Evolutionary conservation across 805 yeast species (phyloP), one percentile per base, ranked within the genome.

Genomic region (Yueomyces sinensis): DNA sequence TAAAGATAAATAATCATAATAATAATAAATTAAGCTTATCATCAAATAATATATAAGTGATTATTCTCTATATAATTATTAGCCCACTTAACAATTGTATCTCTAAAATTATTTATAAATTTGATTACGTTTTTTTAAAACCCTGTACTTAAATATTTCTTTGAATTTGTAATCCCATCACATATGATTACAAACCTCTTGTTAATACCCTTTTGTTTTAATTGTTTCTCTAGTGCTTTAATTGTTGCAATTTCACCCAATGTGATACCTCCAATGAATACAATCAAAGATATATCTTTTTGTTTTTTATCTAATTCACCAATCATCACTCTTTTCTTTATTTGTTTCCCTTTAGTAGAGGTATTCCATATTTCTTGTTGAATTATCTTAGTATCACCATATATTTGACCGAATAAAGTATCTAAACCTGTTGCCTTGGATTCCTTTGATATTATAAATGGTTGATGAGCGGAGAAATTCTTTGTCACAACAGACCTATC

Each of bases 181-280:
- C 73, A 58, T 2, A 70, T 50, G 2, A 74, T 56, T 5, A 71
- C 44, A 29, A 73, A 51, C 25, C 62, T 53, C 45, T 59, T 65
- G 34, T 50, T 39, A 13, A 55, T 44, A 27, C 56, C 60, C 34
- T 58, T 59, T 19, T 47, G 43, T 7, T 58, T 52, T 25, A 62
- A 40, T 17, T 62, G 62, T 32, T 61, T 58, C 37, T 81, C 73
- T n/a, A 82, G 62, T 35, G 64, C 68, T 46, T 76, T 63, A 32
- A 89, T 57, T 3, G 86, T 75, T 3, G 89, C 72, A 14, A 87
- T 62, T 54, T 89, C 98, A 7, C 91, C 74, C 50, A 82, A 66
- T 0, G 96, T 83, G 6, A 87, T 61, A 1, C 98, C 97, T 13
- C 97, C 97, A 29, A 87, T 48, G 41, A 79, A 57, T 6, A 75